Base-by-base conservation (phyloP, 306 rosid species). In the Lagenaria siceraria region DNA sequence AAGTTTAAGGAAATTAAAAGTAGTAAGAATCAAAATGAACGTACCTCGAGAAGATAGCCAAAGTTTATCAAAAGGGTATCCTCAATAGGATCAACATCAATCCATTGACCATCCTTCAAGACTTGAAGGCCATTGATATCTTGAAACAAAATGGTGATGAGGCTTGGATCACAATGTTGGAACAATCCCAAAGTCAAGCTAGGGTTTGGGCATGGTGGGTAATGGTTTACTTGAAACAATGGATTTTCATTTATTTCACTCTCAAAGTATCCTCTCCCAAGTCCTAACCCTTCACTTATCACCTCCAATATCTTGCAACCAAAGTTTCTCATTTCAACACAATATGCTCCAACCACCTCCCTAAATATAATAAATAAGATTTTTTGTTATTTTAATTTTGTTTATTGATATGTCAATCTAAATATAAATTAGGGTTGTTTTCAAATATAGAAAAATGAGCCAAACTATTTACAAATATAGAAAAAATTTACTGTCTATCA, bases 201-300 rank as follows among this genome's bases (percentile, higher is more conserved):
- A 69, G 96, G 94, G 15, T 92, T 84, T 8, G 96, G 96, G 60
- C 98, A 92, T 2, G 92, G 88, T 15, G 94, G 96, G 60, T 86
- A 90, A 77, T 92, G 90, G 83, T 90, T 87, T 29, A 9, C 73
- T 36, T 78, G 1, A 9, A 92, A 0, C 2, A 25, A 7, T 49
- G 91, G 87, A 76, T 62, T 79, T 49, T 82, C 82, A 77, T 80
- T 58, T 0, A 85, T 83, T 63, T 62, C 86, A 13, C 84, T 87
- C 21, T 18, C 0, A 14, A 92, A 87, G 58, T 75, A 84, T 18
- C 38, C 79, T 6, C 21, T 40, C 7, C 40, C 49, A 1, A 90
- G 65, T 73, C 94, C 91, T 73, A 92, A 78, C 2, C 91, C 96
- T 79, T 87, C 89, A 75, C 87, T 76, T 40, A 92, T 18, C 64